Percentiles rank a stretch among this genome's conserved stretches.
Evolutionary conservation across 2,329 filamentous ascomycete genomes (phyloP).

Genomic region (Aaosphaeria pasadenensis): DNA sequence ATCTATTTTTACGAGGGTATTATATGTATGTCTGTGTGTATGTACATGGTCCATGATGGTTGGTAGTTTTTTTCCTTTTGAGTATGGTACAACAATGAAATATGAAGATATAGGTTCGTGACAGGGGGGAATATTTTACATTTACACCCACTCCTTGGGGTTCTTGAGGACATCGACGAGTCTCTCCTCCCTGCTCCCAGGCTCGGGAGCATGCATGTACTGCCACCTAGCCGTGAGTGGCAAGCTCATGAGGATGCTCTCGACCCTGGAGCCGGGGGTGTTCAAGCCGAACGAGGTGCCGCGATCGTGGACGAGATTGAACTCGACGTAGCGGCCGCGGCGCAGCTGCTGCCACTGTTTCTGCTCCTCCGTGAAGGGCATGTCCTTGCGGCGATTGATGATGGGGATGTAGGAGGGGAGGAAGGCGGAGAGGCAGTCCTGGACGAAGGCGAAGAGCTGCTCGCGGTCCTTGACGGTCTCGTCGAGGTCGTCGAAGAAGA

Average conservation of each 20-base stretch:
- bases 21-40: no score
- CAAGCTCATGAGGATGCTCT: slow-evolving; percentile 97
- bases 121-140: neutral
- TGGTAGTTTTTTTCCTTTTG: no score
- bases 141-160: slow-evolving; percentile 57
- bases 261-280: slow-evolving; percentile 84
- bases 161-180: slow-evolving; percentile 69
- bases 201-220: slow-evolving; percentile 88
- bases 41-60: no score
- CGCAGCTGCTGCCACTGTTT: slow-evolving; percentile 97
- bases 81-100: neutral
- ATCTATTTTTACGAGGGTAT: no score
- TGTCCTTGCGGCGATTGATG: slow-evolving; percentile 81
- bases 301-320: slow-evolving; percentile 95
- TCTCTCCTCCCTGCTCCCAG: slow-evolving; percentile 72
- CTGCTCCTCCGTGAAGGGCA: slow-evolving; percentile 81
- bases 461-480: slow-evolving; percentile 82
- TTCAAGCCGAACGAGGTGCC: slow-evolving; percentile 93
- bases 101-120: neutral
- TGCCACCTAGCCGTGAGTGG: slow-evolving; percentile 90
- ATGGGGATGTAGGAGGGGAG: slow-evolving; percentile 89
- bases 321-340: slow-evolving; percentile 94
- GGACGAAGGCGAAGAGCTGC: slow-evolving; percentile 83
- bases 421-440: slow-evolving; percentile 82
- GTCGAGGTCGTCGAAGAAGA: slow-evolving; percentile 98